phyloP scores from a whole-genome alignment of 2,329 filamentous ascomycete genomes.

The Trichoderma guizhouense region DNA sequence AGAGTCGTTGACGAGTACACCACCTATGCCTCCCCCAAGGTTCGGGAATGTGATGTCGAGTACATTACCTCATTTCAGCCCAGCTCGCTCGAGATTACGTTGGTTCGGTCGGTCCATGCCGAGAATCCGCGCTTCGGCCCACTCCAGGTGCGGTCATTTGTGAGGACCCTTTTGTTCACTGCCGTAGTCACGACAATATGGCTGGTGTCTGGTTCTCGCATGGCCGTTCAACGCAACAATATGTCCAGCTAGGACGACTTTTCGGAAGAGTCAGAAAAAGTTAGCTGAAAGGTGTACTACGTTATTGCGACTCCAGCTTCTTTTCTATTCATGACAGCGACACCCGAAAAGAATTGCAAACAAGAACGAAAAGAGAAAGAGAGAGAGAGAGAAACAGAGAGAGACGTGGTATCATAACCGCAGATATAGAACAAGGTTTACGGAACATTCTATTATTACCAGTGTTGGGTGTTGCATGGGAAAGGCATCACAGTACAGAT shows the following conservation, averaged over 20 bases:
- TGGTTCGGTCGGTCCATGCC: neutral
- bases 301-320: neutral
- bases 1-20: conserved; percentile 71
- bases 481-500: neutral
- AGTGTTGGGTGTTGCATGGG: conserved; percentile 16
- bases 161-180: conserved; percentile 43
- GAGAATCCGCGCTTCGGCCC: conserved; percentile 22
- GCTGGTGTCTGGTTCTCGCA: conserved; percentile 37
- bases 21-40: conserved; percentile 59
- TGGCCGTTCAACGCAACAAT: conserved; percentile 24
- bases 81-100: conserved; percentile 31
- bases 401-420: neutral
- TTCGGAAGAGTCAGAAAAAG: neutral
- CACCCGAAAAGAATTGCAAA: neutral
- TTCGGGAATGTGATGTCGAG: conserved; percentile 56
- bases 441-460: neutral
- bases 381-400: neutral
- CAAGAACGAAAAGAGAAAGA: neutral
- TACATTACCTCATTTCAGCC: conserved; percentile 54
- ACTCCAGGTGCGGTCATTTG: conserved; percentile 36
- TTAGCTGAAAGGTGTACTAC: neutral
- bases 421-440: neutral
- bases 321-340: neutral
- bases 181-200: conserved; percentile 43
- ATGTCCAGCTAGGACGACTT: conserved; percentile 16